Conservation (phyloP, 371 early-diverging fungal species). For the Mortierella sp. region DNA sequence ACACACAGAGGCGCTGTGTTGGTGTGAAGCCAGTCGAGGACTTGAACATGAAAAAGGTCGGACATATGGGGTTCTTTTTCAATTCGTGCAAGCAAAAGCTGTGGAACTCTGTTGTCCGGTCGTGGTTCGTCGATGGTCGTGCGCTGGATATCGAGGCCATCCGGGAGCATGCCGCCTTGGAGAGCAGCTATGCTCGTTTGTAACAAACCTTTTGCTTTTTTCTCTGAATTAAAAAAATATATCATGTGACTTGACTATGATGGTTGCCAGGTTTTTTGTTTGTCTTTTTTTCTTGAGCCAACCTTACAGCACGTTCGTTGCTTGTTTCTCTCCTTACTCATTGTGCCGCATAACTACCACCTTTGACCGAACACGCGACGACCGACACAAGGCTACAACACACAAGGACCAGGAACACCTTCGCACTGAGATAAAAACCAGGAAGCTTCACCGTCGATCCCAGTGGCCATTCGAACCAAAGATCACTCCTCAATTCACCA, state of each 20-base stretch:
- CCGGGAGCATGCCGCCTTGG: constrained; percentile 28
- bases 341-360: not conserved
- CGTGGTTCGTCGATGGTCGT: constrained; percentile 54
- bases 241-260: constrained; percentile 2
- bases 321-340: not conserved
- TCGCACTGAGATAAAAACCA: not conserved
- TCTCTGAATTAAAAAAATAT: not conserved
- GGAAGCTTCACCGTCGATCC: not conserved
- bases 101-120: constrained; percentile 43
- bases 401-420: not conserved
- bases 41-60: constrained; percentile 56
- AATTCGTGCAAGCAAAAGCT: constrained; percentile 47
- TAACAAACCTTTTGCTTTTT: not conserved
- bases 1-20: constrained; percentile 39
- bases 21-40: constrained; percentile 40
- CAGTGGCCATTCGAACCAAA: too few relatives aligned
- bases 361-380: not conserved
- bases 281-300: not conserved
- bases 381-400: not conserved
- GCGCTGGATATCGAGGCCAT: constrained; percentile 48
- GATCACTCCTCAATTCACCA: not conserved
- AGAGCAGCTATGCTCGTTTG: constrained; percentile 42
- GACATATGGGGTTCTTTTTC: constrained; percentile 59
- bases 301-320: not conserved
- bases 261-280: not conserved